Percentiles rank a stretch among this genome's conserved stretches.
Evolutionary conservation across 2,329 filamentous ascomycete genomes (phyloP).

Genomic region (Aureobasidium sp.): DNA sequence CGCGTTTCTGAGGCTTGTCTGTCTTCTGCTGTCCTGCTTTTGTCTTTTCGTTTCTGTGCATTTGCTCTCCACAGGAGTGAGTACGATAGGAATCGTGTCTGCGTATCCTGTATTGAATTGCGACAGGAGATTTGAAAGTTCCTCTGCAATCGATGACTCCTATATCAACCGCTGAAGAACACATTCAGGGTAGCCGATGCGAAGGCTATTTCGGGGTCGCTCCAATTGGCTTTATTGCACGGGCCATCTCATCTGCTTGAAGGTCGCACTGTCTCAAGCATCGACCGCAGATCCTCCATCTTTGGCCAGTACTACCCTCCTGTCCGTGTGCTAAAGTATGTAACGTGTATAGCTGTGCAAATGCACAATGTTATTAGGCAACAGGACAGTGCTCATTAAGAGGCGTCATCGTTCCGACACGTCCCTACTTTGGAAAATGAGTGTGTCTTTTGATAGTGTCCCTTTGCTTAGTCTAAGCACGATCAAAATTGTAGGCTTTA

Average conservation of each 20-base stretch:
- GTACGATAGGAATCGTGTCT: background rate
- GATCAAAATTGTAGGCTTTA: no score
- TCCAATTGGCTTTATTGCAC: background rate
- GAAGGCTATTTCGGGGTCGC: constrained; percentile 3
- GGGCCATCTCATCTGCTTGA: constrained; percentile 11
- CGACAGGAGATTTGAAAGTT: background rate
- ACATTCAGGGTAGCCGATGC: background rate
- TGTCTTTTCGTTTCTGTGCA: background rate
- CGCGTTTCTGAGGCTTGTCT: background rate
- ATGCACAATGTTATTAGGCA: no score
- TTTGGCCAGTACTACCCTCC: background rate
- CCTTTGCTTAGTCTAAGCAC: no score
- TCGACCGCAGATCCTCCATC: constrained; percentile 3
- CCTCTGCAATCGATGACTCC: background rate
- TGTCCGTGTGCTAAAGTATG: no score
- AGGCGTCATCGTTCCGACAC: no score
- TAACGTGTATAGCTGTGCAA: no score
- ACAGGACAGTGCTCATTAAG: no score
- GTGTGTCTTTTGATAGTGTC: no score
- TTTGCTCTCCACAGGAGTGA: background rate
- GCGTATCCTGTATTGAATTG: background rate
- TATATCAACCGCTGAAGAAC: background rate
- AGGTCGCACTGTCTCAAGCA: background rate
- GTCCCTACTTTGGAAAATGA: no score
- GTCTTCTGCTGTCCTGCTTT: background rate